phyloP scores from a whole-genome alignment of 495 filamentous ascomycete species.

The Geoglossum glabrum region DNA sequence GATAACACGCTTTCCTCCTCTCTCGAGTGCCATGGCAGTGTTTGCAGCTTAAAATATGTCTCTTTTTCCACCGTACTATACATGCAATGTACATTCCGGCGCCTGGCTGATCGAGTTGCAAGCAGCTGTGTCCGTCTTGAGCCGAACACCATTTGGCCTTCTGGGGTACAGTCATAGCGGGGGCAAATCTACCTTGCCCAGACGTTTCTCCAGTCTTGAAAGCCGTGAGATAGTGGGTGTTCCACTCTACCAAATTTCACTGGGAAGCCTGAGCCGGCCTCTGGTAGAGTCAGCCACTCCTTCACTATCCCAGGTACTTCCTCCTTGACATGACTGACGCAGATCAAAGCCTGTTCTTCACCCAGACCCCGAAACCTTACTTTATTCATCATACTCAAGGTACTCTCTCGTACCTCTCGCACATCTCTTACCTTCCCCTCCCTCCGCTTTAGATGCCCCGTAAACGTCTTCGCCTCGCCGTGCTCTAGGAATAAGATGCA shows the following conservation, averaged over 20 bases:
- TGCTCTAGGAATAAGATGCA: constrained; percentile 50
- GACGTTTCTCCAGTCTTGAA: not conserved
- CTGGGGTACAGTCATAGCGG: too few species aligned
- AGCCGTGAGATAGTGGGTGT: not conserved
- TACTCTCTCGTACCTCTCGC: constrained; percentile 15
- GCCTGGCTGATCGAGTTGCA: too few species aligned
- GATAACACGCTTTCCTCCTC: too few species aligned
- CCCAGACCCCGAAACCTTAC: not conserved
- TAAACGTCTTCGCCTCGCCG: constrained; percentile 37
- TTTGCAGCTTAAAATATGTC: too few species aligned
- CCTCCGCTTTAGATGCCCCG: constrained; percentile 73
- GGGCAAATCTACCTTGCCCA: not conserved
- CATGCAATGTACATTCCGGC: too few species aligned
- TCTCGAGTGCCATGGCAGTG: too few species aligned
- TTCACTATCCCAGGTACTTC: not conserved
- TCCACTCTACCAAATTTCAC: not conserved
- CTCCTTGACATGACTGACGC: constrained; percentile 1
- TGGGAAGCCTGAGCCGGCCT: not conserved
- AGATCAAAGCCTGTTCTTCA: constrained; percentile 1
- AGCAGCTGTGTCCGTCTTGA: too few species aligned
- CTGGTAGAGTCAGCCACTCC: not conserved
- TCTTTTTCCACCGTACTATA: too few species aligned
- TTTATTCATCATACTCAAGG: not conserved
- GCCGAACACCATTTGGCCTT: too few species aligned
- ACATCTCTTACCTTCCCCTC: too few species aligned